A percentile compares a stretch with the other conserved stretches of the same genome.
Conservation (phyloP, 345 rosid genomes). For the Geranium brycei region DNA sequence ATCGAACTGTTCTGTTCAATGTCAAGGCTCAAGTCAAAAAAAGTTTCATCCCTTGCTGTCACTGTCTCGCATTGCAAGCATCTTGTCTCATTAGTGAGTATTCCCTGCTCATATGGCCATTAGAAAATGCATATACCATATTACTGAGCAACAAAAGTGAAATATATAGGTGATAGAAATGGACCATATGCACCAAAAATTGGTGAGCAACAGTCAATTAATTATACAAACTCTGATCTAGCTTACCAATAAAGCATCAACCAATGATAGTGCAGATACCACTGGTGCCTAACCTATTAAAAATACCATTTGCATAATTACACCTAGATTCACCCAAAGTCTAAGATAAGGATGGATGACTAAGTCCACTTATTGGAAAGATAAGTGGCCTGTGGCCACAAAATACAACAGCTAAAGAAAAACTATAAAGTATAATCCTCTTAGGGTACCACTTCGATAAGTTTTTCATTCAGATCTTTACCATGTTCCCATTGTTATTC, state of each 20-base stretch:
- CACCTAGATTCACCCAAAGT: neutral
- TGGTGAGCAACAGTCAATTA: neutral
- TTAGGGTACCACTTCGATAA: neutral
- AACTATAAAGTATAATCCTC: neutral
- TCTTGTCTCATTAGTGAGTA: slow-evolving; percentile 96
- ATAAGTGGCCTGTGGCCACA: neutral
- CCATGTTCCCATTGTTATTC: neutral
- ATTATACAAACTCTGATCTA: neutral
- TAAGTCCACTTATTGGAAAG: neutral
- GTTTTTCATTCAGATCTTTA: neutral
- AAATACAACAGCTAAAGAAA: neutral
- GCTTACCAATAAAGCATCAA: neutral
- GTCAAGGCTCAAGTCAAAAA: slow-evolving; percentile 95
- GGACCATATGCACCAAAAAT: neutral
- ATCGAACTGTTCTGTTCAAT: slow-evolving; percentile 98
- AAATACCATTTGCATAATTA: neutral
- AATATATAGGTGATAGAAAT: too few relatives aligned
- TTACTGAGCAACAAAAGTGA: neutral
- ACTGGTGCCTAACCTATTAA: neutral
- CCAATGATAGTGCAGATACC: neutral
- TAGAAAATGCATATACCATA: too few relatives aligned
- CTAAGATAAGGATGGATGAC: neutral
- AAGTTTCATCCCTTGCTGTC: slow-evolving; percentile 97
- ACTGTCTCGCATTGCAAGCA: slow-evolving; percentile 94
- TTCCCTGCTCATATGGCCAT: slow-evolving; percentile 45